These are phyloP conservation scores for Yamadazyma sp. DNA, from an alignment of 1,139 yeast species.

Conservation along the genomic window DNA sequence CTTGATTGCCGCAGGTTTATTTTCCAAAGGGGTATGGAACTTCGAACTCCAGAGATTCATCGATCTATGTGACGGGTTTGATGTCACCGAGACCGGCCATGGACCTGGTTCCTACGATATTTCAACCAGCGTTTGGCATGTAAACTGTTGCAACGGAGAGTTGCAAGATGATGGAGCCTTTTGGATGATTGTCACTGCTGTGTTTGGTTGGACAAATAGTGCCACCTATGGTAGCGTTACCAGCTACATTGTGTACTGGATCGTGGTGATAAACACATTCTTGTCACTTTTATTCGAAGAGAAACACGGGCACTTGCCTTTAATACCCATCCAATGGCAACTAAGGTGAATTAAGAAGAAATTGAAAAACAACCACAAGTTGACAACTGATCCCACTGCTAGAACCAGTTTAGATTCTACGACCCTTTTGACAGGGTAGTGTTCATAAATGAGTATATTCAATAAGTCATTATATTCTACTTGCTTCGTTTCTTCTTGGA, in stretches of 20 bases:
- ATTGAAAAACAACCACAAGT: slow-evolving; percentile 12
- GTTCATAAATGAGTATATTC: too few species aligned
- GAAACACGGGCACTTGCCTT: slow-evolving; percentile 59
- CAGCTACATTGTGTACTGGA: slow-evolving; percentile 78
- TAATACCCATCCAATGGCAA: slow-evolving; percentile 62
- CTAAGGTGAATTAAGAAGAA: slow-evolving; percentile 54
- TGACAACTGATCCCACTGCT: not conserved
- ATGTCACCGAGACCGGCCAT: slow-evolving; percentile 83
- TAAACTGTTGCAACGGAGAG: slow-evolving; percentile 88
- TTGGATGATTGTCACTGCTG: slow-evolving; percentile 90
- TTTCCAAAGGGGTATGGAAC: slow-evolving; percentile 80
- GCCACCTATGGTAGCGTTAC: slow-evolving; percentile 93
- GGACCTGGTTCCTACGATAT: slow-evolving; percentile 96
- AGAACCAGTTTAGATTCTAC: slow-evolving; percentile 30
- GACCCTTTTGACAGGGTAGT: slow-evolving; percentile 23
- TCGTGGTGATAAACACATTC: slow-evolving; percentile 55
- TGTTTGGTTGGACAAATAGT: slow-evolving; percentile 93
- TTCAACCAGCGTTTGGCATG: slow-evolving; percentile 84
- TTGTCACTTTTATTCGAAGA: slow-evolving; percentile 58
- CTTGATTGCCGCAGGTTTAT: slow-evolving; percentile 45
- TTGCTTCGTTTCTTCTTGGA: not conserved
- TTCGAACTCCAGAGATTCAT: slow-evolving; percentile 72
- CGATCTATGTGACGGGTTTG: slow-evolving; percentile 72
- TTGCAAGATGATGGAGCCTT: slow-evolving; percentile 44
- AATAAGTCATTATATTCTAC: not conserved